Conservation (phyloP, 2,329 filamentous ascomycete species). For the Aspergillus sp. region DNA sequence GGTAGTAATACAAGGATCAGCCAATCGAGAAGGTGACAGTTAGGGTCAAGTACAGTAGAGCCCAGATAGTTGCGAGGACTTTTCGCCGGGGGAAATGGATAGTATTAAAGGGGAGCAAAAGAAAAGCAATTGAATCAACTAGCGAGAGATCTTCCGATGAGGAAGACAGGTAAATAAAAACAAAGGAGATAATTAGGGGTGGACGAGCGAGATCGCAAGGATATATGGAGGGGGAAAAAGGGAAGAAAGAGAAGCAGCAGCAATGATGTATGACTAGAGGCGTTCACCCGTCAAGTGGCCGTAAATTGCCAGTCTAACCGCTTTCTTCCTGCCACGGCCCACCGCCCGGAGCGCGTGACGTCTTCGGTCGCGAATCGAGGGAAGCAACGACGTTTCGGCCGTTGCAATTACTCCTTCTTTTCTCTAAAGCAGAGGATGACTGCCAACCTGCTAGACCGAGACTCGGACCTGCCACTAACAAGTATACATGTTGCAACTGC, state of each 20-base stretch:
- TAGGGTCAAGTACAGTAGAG: background rate
- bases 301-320: constrained; percentile 20
- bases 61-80: background rate
- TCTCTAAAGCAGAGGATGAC: too few species aligned
- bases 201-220: background rate
- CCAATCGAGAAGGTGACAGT: background rate
- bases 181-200: background rate
- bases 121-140: background rate
- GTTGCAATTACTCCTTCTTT: constrained; percentile 18
- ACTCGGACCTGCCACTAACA: too few species aligned
- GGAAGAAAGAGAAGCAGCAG: constrained; percentile 3
- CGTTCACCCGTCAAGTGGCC: constrained; percentile 15
- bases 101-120: background rate
- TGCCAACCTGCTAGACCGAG: too few species aligned
- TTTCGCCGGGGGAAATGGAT: background rate
- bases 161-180: background rate
- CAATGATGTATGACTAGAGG: constrained; percentile 34
- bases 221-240: background rate
- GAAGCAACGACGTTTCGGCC: constrained; percentile 16
- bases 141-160: background rate
- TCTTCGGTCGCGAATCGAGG: constrained; percentile 26
- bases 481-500: constrained; percentile 4
- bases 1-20: background rate
- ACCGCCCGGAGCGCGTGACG: constrained; percentile 34
- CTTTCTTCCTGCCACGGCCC: constrained; percentile 34